Base-by-base conservation (phyloP, 2,329 filamentous ascomycete genomes). In the Aspergillus neotritici region DNA sequence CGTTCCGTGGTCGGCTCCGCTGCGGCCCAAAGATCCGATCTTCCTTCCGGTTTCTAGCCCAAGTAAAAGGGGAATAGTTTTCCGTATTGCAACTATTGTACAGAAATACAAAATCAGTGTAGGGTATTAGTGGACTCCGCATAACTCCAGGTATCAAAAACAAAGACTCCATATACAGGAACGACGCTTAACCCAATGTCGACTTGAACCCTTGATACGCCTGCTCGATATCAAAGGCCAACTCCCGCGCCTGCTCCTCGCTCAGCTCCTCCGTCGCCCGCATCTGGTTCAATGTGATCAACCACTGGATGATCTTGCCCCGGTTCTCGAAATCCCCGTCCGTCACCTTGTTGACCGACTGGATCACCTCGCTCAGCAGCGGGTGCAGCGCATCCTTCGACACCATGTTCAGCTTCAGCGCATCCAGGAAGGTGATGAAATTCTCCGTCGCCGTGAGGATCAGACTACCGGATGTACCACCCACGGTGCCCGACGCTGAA, bases 221-320 rank as follows among this genome's bases (percentile, higher is more conserved):
- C 60, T 87, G 83, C 62, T 95, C 88, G 60, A 97, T 94, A 64
- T 97, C 91, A 65, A 95, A 81, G 54, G 93, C 86, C 54, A 97
- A 72, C 66, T 98, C 89, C 44, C 91, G 76, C 5, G 86, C 86
- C 68, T 96, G 88, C 45, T 91, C 83, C 58, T 94, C 86, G 55
- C 79, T 84, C 54, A 98, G 68, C 64, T 95, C 89, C 59, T 97
- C 90, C 1, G 88, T 89, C 7, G 90, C 93, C 61, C 87, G 87
- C 93, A 98, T 97, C 69, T 96, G 90, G 63, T 98, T 98, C 51
- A 98, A 74, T 5, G 87, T 86, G 58, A 98, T 98, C 53, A 98
- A 76, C 93, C 93, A 98, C 65, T 96, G 90, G 44, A 98, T 89
- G 56, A 98, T 97, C 76, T 97, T 97, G 56, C 87, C 89, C 54